A percentile compares a stretch with the other conserved stretches of the same genome.
phyloP scores from a whole-genome alignment of 2,329 filamentous ascomycete genomes.

The Pyrenophora teres region DNA sequence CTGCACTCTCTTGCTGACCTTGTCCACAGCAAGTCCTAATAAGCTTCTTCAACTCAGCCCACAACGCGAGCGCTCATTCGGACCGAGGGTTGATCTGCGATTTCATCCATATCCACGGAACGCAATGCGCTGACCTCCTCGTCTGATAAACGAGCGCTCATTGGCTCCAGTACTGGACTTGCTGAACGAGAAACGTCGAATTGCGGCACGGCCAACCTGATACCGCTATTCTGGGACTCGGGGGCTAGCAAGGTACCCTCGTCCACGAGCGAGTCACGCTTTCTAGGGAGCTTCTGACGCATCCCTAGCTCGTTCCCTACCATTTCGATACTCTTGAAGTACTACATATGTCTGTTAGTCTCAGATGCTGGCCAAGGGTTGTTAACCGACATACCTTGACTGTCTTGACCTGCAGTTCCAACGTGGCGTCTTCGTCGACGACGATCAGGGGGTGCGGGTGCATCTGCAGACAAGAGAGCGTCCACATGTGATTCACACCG shows the following conservation, averaged over 20 bases:
- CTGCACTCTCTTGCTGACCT: background rate
- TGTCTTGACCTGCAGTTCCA: conserved; percentile 55
- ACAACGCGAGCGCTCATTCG: conserved; percentile 42
- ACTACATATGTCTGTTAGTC: conserved; percentile 32
- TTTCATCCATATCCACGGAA: conserved; percentile 29
- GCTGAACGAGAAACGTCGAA: conserved; percentile 38
- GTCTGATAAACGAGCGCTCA: conserved; percentile 41
- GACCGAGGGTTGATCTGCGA: conserved; percentile 38
- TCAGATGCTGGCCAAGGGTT: background rate
- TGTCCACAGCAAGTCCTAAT: background rate
- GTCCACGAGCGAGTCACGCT: conserved; percentile 43
- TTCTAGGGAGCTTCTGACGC: conserved; percentile 50
- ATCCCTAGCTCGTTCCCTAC: conserved; percentile 53
- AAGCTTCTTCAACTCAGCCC: conserved; percentile 8
- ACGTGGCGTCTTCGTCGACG: conserved; percentile 72
- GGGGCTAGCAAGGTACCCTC: conserved; percentile 28
- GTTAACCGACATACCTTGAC: conserved; percentile 36
- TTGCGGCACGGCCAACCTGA: conserved; percentile 38
- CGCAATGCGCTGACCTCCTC: conserved; percentile 25
- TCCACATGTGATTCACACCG: conserved; percentile 90
- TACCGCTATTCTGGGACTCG: conserved; percentile 24
- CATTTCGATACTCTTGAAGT: conserved; percentile 57
- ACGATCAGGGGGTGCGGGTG: conserved; percentile 83
- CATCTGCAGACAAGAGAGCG: conserved; percentile 77
- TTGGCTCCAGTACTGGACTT: conserved; percentile 42